These are phyloP conservation scores for Aspergillus phoenicis DNA, from an alignment of 2,329 filamentous ascomycete genomes.

Conservation along the genomic window DNA sequence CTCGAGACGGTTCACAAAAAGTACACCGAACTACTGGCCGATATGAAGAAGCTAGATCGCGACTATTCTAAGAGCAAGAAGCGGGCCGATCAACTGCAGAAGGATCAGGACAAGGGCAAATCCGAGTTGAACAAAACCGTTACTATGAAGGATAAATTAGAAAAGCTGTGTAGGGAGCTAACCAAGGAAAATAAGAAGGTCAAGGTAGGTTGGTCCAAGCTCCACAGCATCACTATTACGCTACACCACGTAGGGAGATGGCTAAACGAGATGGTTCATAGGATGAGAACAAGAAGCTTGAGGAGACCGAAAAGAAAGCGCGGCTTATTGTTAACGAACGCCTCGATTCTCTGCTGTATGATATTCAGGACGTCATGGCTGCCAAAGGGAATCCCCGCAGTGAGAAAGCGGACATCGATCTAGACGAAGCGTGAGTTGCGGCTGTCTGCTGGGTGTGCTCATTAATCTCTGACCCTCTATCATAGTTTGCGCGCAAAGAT, in stretches of 20 bases:
- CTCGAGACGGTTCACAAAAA: slow-evolving; percentile 88
- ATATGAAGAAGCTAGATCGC: slow-evolving; percentile 93
- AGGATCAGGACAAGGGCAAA: slow-evolving; percentile 89
- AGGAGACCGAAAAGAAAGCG: slow-evolving; percentile 81
- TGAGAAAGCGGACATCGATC: slow-evolving; percentile 78
- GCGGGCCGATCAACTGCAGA: slow-evolving; percentile 88
- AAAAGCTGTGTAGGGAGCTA: slow-evolving; percentile 91
- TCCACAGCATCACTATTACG: background rate
- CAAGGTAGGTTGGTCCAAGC: slow-evolving; percentile 64
- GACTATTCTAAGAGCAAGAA: slow-evolving; percentile 97
- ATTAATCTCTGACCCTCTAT: slow-evolving; percentile 20
- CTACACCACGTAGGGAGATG: background rate
- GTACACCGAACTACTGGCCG: slow-evolving; percentile 85
- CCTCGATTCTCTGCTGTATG: slow-evolving; percentile 75
- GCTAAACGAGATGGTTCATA: slow-evolving; percentile 39
- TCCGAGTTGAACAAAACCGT: slow-evolving; percentile 88
- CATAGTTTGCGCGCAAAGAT: slow-evolving; percentile 67
- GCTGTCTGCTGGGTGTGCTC: slow-evolving; percentile 5
- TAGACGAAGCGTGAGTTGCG: slow-evolving; percentile 79
- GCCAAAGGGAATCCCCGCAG: slow-evolving; percentile 81
- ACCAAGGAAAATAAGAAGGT: slow-evolving; percentile 98
- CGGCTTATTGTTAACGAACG: slow-evolving; percentile 83
- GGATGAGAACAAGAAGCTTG: slow-evolving; percentile 91
- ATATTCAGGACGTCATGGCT: slow-evolving; percentile 85
- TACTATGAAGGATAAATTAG: slow-evolving; percentile 90